Evolutionary conservation across 2,329 filamentous ascomycete genomes (phyloP).

Genomic region (Simplicillium aogashimaense): DNA sequence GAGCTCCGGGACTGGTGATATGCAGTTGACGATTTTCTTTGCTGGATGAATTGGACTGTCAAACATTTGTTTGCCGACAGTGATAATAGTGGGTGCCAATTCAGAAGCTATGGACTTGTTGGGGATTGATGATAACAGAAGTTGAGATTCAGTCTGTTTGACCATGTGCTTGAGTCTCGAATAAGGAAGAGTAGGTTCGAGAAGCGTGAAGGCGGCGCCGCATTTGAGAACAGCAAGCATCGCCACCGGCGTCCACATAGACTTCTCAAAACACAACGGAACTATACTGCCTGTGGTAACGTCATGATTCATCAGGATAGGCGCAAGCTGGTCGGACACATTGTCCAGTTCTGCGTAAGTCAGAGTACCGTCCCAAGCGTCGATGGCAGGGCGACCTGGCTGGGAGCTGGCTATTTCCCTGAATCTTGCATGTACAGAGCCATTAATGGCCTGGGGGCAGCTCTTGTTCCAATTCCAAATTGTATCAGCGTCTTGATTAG

Average conservation of each 20-base stretch:
- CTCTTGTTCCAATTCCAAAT: background rate
- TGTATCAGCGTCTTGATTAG: background rate
- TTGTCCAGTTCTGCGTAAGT: slow-evolving; percentile 1
- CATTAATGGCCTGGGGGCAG: background rate
- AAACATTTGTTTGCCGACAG: background rate
- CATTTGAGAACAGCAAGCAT: slow-evolving; percentile 2
- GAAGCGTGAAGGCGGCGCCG: background rate
- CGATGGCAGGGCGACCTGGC: background rate
- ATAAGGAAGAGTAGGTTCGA: background rate
- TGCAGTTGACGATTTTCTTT: slow-evolving; percentile 8
- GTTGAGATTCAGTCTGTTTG: background rate
- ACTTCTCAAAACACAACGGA: slow-evolving; percentile 1
- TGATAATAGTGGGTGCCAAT: background rate
- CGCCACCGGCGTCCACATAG: slow-evolving; percentile 1
- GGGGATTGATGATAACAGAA: slow-evolving; percentile 4
- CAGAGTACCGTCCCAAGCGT: slow-evolving; percentile 1
- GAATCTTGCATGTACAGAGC: background rate
- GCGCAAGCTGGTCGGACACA: background rate
- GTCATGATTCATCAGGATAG: background rate
- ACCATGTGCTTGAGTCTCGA: background rate
- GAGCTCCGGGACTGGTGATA: background rate
- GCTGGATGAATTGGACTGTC: background rate
- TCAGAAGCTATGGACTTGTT: background rate
- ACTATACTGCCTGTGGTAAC: background rate
- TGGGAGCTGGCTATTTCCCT: background rate